These are phyloP conservation scores for Aspergillus tubingensis DNA, from an alignment of 2,329 filamentous ascomycete genomes.

Conservation along the genomic window DNA sequence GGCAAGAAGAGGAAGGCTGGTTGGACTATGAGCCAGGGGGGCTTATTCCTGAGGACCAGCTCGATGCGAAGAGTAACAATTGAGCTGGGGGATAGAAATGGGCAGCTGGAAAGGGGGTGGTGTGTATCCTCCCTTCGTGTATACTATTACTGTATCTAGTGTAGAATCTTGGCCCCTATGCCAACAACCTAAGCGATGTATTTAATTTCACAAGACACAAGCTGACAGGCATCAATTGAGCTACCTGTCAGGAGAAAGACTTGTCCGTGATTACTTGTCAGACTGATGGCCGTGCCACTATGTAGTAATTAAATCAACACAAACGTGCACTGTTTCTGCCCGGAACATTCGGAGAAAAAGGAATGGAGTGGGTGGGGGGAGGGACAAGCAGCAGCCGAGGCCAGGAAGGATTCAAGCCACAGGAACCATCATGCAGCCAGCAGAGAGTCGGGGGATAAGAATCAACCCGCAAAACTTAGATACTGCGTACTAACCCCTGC, in stretches of 20 bases:
- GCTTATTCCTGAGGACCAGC: slow-evolving; percentile 19
- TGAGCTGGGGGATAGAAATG: not conserved
- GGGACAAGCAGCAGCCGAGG: not conserved
- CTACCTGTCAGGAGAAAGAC: not conserved
- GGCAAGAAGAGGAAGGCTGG: slow-evolving; percentile 26
- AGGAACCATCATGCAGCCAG: no score
- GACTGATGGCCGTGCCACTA: not conserved
- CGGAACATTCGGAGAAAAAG: not conserved
- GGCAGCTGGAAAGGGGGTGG: not conserved
- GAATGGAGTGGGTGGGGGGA: not conserved
- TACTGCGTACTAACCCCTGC: no score
- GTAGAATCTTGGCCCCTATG: not conserved
- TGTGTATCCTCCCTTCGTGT: not conserved
- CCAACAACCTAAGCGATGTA: not conserved
- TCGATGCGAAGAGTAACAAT: not conserved
- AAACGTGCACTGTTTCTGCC: not conserved
- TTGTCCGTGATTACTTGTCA: not conserved
- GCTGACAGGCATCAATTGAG: not conserved
- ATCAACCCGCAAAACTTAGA: no score
- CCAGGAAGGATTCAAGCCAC: no score
- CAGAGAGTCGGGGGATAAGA: no score
- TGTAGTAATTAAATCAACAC: not conserved
- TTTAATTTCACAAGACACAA: not conserved
- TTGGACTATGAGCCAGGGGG: slow-evolving; percentile 23
- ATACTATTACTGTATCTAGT: not conserved